A percentile compares a stretch with the other conserved stretches of the same genome.
Evolutionary conservation across 2,329 filamentous ascomycete genomes (phyloP).

Genomic region (Fusarium oligoseptatum): DNA sequence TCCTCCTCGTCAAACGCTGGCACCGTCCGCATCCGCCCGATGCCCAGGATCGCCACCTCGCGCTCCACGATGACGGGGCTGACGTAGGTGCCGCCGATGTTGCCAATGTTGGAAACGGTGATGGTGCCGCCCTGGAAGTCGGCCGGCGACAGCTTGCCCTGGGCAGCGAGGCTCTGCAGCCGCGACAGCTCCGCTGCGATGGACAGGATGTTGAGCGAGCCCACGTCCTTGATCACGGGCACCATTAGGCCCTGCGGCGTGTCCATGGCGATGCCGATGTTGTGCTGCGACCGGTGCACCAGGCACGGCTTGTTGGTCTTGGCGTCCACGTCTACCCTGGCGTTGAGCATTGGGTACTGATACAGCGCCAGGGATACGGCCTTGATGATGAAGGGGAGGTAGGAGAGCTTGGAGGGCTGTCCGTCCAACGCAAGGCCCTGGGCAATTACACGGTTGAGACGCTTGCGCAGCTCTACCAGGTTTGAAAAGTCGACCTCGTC

Average conservation of each 20-base stretch:
- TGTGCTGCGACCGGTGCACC: conserved; percentile 85
- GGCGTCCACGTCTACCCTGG: conserved; percentile 76
- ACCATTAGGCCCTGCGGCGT: conserved; percentile 90
- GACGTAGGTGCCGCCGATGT: conserved; percentile 92
- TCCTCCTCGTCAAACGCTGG: conserved; percentile 79
- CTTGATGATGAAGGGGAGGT: conserved; percentile 95
- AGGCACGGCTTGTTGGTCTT: conserved; percentile 77
- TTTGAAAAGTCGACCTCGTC: conserved; percentile 88
- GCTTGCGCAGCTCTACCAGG: conserved; percentile 78
- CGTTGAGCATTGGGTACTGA: conserved; percentile 88
- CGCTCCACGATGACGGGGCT: conserved; percentile 90
- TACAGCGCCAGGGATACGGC: conserved; percentile 88
- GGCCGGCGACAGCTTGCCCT: conserved; percentile 79
- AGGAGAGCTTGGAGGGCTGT: conserved; percentile 78
- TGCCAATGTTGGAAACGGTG: conserved; percentile 96
- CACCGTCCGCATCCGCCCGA: conserved; percentile 84
- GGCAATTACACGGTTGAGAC: conserved; percentile 76
- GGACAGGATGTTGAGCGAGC: conserved; percentile 78
- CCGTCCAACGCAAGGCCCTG: conserved; percentile 59
- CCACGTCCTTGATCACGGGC: conserved; percentile 90
- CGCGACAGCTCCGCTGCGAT: conserved; percentile 83
- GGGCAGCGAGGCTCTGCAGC: conserved; percentile 78
- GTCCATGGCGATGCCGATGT: conserved; percentile 97
- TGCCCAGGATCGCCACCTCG: conserved; percentile 91
- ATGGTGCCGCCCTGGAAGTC: conserved; percentile 92